Evolutionary conservation across 768 basidiomycete genomes (phyloP).

Genomic region (Pisolithus sp.): DNA sequence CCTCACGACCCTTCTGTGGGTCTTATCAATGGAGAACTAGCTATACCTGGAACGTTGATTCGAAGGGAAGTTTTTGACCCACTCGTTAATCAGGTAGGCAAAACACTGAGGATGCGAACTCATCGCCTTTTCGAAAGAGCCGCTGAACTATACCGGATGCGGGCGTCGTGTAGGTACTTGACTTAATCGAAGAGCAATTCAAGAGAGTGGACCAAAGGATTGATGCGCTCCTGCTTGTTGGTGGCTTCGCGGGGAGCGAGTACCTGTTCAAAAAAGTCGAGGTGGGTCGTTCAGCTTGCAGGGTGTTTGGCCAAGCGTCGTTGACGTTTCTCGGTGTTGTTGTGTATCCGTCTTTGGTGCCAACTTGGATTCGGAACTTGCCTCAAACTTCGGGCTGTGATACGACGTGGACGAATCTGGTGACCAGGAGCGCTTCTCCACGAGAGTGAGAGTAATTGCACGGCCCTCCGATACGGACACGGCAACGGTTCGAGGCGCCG

Average conservation of each 20-base stretch:
- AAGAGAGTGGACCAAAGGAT: constrained; percentile 60
- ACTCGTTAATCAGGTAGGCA: constrained; percentile 67
- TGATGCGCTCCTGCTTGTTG: constrained; percentile 83
- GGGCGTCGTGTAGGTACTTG: constrained; percentile 50
- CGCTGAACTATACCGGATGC: constrained; percentile 1
- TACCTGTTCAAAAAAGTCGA: constrained; percentile 78
- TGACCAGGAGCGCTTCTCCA: constrained; percentile 57
- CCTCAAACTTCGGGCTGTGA: not conserved
- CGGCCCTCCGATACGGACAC: constrained; percentile 85
- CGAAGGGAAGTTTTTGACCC: constrained; percentile 86
- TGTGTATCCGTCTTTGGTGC: too few species aligned
- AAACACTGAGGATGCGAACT: constrained; percentile 2
- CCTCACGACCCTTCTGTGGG: constrained; percentile 76
- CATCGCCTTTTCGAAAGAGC: not conserved
- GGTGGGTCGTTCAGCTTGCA: constrained; percentile 34
- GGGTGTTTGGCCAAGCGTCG: not conserved
- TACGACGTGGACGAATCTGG: constrained; percentile 7
- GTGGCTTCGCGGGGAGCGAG: constrained; percentile 83
- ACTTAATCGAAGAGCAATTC: constrained; percentile 73
- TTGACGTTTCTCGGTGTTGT: too few species aligned
- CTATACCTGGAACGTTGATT: constrained; percentile 73
- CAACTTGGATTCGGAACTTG: too few species aligned
- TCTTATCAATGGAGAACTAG: constrained; percentile 74
- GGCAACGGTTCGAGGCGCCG: constrained; percentile 83
- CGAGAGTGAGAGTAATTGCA: constrained; percentile 66